These are phyloP conservation scores for Podospora pseudocomata DNA, from an alignment of 495 filamentous ascomycete species.

Conservation along the genomic window DNA sequence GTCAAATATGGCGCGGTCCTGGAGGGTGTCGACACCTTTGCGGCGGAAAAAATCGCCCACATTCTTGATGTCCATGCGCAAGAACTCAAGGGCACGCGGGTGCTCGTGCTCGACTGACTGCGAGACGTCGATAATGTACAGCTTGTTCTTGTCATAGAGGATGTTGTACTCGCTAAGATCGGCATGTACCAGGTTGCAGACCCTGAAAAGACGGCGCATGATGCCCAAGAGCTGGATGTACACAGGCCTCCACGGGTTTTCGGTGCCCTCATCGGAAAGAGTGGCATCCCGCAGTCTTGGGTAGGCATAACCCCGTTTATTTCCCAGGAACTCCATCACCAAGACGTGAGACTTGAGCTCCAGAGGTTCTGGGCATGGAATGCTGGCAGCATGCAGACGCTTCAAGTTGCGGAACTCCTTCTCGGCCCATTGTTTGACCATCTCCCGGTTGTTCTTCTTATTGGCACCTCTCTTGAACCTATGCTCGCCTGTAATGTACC, in stretches of 20 bases:
- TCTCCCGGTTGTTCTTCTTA: constrained; percentile 86
- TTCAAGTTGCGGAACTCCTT: constrained; percentile 96
- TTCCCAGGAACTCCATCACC: constrained; percentile 89
- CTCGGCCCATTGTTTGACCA: constrained; percentile 98
- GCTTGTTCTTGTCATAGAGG: constrained; percentile 75
- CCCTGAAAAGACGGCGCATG: constrained; percentile 89
- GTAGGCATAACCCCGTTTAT: constrained; percentile 78
- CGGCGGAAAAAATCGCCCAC: constrained; percentile 84
- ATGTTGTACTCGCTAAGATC: constrained; percentile 98
- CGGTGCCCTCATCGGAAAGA: constrained; percentile 49
- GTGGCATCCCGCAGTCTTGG: constrained; percentile 64
- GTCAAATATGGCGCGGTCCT: constrained; percentile 70
- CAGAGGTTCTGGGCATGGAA: constrained; percentile 86
- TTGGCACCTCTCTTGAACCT: constrained; percentile 72
- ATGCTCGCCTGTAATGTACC: constrained; percentile 90
- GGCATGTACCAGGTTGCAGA: constrained; percentile 85
- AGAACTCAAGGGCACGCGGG: constrained; percentile 82
- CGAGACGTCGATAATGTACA: constrained; percentile 95
- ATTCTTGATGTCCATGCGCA: constrained; percentile 98
- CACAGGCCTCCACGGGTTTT: constrained; percentile 70
- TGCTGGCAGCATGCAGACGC: constrained; percentile 74
- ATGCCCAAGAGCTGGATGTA: constrained; percentile 82
- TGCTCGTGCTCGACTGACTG: constrained; percentile 97
- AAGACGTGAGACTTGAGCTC: constrained; percentile 85
- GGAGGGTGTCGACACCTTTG: constrained; percentile 72